Percentiles rank a stretch among this genome's conserved stretches.
phyloP scores from a whole-genome alignment of 2,329 filamentous ascomycete genomes.

The Phaeoacremonium minimum region DNA sequence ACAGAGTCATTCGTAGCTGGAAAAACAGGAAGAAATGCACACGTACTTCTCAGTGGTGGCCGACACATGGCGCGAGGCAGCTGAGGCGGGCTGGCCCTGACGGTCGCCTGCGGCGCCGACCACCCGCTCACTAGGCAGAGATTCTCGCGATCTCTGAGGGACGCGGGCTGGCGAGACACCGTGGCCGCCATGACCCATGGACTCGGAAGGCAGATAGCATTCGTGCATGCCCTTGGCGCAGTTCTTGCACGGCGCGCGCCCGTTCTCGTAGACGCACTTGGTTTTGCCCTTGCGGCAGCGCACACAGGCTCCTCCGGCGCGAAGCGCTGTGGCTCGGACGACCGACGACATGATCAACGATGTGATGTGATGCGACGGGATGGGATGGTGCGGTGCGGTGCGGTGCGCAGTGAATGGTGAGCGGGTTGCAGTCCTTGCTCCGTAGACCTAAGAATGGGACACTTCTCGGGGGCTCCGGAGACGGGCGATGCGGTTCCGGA shows the following conservation, averaged over 20 bases:
- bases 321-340: conserved; percentile 54
- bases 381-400: not conserved
- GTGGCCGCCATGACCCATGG: conserved; percentile 51
- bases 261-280: conserved; percentile 60
- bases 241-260: conserved; percentile 58
- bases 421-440: too few relatives aligned
- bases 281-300: conserved; percentile 62
- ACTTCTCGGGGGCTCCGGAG: not conserved
- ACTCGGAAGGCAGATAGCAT: conserved; percentile 58
- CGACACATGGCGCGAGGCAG: conserved; percentile 42
- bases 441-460: too few relatives aligned
- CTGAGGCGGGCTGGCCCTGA: conserved; percentile 37
- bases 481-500: too few relatives aligned
- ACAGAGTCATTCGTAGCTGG: not conserved
- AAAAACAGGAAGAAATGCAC: conserved; percentile 3
- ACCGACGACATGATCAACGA: conserved; percentile 25
- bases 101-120: conserved; percentile 36
- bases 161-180: conserved; percentile 53
- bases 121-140: conserved; percentile 46
- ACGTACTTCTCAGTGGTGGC: conserved; percentile 52
- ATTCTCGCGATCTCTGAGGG: conserved; percentile 48
- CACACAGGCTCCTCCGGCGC: conserved; percentile 57
- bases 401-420: too few relatives aligned
- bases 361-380: not conserved
- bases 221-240: conserved; percentile 62